These are phyloP conservation scores for Neoboletus magnificus DNA, from an alignment of 768 basidiomycete species.

Conservation along the genomic window DNA sequence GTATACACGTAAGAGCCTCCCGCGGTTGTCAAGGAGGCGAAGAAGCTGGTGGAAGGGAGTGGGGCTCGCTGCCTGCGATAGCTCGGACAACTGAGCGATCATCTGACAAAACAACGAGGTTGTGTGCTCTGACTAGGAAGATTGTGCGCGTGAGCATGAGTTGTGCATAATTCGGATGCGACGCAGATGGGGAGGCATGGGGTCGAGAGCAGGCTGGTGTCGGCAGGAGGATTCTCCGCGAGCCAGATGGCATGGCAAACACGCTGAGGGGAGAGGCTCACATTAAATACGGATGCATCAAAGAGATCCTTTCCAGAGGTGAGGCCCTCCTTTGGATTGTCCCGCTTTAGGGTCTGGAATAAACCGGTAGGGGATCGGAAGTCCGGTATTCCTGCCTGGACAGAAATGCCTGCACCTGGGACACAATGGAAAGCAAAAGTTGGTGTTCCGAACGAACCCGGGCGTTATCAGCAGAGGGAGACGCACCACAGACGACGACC, in stretches of 20 bases:
- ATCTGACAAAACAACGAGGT: slow-evolving; percentile 83
- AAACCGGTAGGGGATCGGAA: slow-evolving; percentile 81
- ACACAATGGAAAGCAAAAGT: not conserved
- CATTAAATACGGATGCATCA: slow-evolving; percentile 86
- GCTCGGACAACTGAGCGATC: slow-evolving; percentile 77
- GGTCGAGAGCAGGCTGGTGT: not conserved
- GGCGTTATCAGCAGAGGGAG: slow-evolving; percentile 10
- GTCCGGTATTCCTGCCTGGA: slow-evolving; percentile 85
- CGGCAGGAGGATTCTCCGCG: not conserved
- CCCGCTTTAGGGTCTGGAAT: slow-evolving; percentile 73
- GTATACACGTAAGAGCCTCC: slow-evolving; percentile 79
- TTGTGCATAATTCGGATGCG: not conserved
- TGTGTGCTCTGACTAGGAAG: slow-evolving; percentile 61
- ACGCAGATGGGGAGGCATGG: not conserved
- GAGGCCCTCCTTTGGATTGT: slow-evolving; percentile 69
- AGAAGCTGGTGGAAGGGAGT: slow-evolving; percentile 80
- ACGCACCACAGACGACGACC: slow-evolving; percentile 83
- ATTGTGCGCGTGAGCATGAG: slow-evolving; percentile 26
- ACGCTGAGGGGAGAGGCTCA: slow-evolving; percentile 35
- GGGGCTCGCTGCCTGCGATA: slow-evolving; percentile 69
- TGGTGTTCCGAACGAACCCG: slow-evolving; percentile 6
- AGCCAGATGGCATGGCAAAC: slow-evolving; percentile 1
- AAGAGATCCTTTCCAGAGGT: slow-evolving; percentile 84
- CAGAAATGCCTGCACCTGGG: slow-evolving; percentile 84
- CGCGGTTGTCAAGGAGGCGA: slow-evolving; percentile 68